Conservation (phyloP, 2,329 filamentous ascomycete species). For the Zymoseptoria crescenta region DNA sequence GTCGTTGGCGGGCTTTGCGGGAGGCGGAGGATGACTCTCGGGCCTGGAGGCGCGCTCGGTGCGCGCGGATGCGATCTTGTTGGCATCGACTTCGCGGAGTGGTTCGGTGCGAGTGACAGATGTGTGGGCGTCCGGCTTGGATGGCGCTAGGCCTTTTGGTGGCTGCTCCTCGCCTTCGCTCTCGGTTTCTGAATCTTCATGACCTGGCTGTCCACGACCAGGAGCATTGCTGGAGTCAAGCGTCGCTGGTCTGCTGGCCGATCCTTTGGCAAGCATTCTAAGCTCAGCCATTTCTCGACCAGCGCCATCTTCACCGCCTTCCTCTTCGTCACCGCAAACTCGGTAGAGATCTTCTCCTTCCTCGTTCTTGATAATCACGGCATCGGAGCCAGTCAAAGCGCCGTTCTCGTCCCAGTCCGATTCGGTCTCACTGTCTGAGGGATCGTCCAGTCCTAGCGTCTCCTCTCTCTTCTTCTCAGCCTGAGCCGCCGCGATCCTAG, state of each 20-base stretch:
- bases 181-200: slow-evolving; percentile 24
- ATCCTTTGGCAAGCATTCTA: slow-evolving; percentile 35
- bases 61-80: slow-evolving; percentile 4
- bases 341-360: slow-evolving; percentile 60
- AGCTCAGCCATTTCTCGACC: slow-evolving; percentile 60
- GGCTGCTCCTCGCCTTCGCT: slow-evolving; percentile 16
- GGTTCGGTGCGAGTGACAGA: slow-evolving; percentile 5
- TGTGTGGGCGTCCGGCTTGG: neutral
- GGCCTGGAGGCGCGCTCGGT: neutral
- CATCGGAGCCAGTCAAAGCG: slow-evolving; percentile 47
- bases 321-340: slow-evolving; percentile 64
- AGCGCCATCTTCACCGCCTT: slow-evolving; percentile 45
- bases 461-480: slow-evolving; percentile 30
- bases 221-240: neutral
- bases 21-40: neutral
- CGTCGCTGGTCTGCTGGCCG: neutral
- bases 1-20: neutral
- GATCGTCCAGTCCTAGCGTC: slow-evolving; percentile 26
- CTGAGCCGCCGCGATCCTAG: slow-evolving; percentile 54
- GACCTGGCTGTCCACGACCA: slow-evolving; percentile 3
- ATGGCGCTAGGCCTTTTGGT: neutral
- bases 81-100: slow-evolving; percentile 2
- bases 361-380: slow-evolving; percentile 52
- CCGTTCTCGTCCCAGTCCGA: slow-evolving; percentile 27
- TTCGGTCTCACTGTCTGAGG: slow-evolving; percentile 43